These are phyloP conservation scores for Ballota nigra DNA, from an alignment of 257 asterid genomes.

Conservation along the genomic window DNA sequence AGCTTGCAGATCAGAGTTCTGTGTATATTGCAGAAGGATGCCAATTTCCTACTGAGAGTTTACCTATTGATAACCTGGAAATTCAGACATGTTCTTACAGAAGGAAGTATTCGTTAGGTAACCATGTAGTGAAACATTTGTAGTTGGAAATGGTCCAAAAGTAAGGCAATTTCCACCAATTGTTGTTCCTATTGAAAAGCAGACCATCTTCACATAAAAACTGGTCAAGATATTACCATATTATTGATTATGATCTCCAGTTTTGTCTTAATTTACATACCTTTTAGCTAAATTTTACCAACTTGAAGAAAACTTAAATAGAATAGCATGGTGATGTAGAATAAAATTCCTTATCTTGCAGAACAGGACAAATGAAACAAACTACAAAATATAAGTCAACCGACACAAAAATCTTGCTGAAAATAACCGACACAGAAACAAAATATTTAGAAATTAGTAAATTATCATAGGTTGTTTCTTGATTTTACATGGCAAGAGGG, in stretches of 20 bases:
- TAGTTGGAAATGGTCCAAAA: constrained; percentile 17
- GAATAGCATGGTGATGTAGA: too few relatives aligned
- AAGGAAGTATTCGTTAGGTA: constrained; percentile 34
- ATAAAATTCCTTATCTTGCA: not conserved
- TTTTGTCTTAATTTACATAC: not conserved
- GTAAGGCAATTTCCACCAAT: not conserved
- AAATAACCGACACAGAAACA: not conserved
- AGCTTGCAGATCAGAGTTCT: constrained; percentile 42
- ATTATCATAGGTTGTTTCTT: not conserved
- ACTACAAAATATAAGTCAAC: too few relatives aligned
- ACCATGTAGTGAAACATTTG: constrained; percentile 27
- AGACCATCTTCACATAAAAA: not conserved
- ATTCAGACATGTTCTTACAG: constrained; percentile 54
- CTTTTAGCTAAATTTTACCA: not conserved
- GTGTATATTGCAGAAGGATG: constrained; percentile 33
- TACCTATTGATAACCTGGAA: constrained; percentile 53
- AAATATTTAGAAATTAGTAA: not conserved
- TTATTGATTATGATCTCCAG: not conserved
- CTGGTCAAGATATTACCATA: not conserved
- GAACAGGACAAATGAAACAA: too few relatives aligned
- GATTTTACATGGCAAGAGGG: constrained; percentile 4
- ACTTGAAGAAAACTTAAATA: not conserved
- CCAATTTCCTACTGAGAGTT: constrained; percentile 53
- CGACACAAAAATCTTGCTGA: not conserved
- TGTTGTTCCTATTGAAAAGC: not conserved